Evolutionary conservation across 257 asterid genomes (phyloP).

Genomic region (Scutellaria barbata): DNA sequence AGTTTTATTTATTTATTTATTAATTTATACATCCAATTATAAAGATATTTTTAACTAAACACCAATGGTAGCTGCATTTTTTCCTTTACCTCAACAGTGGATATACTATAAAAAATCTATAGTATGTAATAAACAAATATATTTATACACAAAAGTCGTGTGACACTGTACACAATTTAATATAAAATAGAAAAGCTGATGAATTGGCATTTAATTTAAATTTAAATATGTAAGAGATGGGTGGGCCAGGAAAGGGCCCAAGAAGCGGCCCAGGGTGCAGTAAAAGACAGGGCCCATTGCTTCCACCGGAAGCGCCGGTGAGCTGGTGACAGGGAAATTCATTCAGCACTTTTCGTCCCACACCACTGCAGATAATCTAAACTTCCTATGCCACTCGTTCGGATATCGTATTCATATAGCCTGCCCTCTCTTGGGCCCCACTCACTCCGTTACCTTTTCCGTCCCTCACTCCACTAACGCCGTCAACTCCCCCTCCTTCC

Average conservation of each 20-base stretch:
- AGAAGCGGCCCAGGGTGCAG: background rate
- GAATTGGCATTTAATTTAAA: background rate
- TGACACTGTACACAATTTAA: too few relatives aligned
- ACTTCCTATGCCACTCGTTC: constrained; percentile 27
- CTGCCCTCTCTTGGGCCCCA: constrained; percentile 3
- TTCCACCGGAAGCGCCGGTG: constrained; percentile 22
- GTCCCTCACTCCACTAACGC: background rate
- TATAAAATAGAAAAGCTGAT: background rate
- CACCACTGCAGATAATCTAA: constrained; percentile 3
- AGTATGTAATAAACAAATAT: too few relatives aligned
- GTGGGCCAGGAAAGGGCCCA: constrained; percentile 17
- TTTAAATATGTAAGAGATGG: too few relatives aligned
- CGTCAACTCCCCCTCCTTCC: background rate
- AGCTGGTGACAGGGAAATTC: background rate
- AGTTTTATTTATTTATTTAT: too few relatives aligned
- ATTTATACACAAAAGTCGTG: too few relatives aligned
- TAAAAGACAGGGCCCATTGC: background rate
- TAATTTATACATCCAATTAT: too few relatives aligned
- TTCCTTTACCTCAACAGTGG: too few relatives aligned
- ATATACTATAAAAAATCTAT: too few relatives aligned
- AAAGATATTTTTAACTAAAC: too few relatives aligned
- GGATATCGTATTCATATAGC: background rate
- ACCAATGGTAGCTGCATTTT: too few relatives aligned
- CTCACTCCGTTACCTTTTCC: background rate
- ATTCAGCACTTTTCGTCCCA: constrained; percentile 10